Evolutionary conservation across 2,329 filamentous ascomycete species (phyloP).

Genomic region (Nannizziopsis barbatae): DNA sequence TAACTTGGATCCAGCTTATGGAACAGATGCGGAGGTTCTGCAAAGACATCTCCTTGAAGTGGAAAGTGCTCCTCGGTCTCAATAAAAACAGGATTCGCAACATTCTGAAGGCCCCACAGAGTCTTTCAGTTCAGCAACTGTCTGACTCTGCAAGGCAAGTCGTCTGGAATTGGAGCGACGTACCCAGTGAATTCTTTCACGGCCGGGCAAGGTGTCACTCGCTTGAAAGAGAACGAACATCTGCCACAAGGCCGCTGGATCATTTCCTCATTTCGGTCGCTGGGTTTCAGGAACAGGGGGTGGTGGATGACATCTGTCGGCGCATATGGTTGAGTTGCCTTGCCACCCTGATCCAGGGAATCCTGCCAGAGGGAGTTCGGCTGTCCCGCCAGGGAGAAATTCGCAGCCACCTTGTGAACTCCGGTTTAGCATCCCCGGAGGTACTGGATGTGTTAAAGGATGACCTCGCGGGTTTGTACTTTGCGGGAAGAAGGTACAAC

Average conservation of each 20-base stretch:
- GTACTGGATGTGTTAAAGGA: background rate
- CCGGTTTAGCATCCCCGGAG: background rate
- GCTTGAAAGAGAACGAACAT: too few species aligned
- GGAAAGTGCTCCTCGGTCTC: too few species aligned
- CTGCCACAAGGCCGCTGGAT: background rate
- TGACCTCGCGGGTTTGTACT: background rate
- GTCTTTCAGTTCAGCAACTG: too few species aligned
- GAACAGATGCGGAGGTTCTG: too few species aligned
- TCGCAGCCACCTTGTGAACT: background rate
- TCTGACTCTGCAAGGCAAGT: too few species aligned
- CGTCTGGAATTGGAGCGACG: too few species aligned
- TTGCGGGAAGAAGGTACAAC: background rate
- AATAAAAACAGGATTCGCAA: too few species aligned
- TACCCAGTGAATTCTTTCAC: too few species aligned
- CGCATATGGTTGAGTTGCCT: background rate
- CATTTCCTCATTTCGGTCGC: background rate
- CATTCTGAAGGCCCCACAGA: too few species aligned
- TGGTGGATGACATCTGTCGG: background rate
- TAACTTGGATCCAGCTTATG: too few species aligned
- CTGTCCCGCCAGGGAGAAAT: background rate
- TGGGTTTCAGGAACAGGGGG: background rate
- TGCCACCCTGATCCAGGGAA: background rate
- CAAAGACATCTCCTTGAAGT: too few species aligned
- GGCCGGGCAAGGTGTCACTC: too few species aligned
- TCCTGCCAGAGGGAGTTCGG: background rate